phyloP scores from a whole-genome alignment of 2,329 filamentous ascomycete species.

The Biscogniauxia sp. region DNA sequence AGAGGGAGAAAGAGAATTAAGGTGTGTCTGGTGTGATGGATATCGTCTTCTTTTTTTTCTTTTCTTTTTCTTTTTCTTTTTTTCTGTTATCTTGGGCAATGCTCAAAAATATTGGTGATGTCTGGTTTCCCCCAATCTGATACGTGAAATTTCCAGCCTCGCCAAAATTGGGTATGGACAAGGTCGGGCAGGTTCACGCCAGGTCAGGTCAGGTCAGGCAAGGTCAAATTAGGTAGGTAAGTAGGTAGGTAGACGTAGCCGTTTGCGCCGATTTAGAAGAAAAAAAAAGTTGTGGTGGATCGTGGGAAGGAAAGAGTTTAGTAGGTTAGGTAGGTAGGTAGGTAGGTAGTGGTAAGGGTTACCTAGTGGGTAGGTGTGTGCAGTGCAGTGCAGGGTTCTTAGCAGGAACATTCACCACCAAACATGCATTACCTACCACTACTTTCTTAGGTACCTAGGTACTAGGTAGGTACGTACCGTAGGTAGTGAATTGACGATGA shows the following conservation, averaged over 20 bases:
- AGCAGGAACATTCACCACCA: background rate
- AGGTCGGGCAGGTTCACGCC: too few species aligned
- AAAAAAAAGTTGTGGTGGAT: background rate
- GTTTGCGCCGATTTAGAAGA: background rate
- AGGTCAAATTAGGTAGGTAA: background rate
- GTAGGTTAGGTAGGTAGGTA: too few species aligned
- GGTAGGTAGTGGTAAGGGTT: background rate
- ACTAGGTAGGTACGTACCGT: too few species aligned
- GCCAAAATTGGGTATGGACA: constrained; percentile 11
- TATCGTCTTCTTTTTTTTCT: background rate
- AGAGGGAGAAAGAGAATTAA: background rate
- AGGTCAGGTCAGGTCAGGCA: background rate
- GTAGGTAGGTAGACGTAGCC: background rate
- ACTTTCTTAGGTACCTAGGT: too few species aligned
- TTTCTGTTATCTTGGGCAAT: constrained; percentile 1
- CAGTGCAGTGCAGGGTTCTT: background rate
- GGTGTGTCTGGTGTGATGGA: background rate
- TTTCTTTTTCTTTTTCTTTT: background rate
- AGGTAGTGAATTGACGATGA: background rate
- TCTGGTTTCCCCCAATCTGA: constrained; percentile 15
- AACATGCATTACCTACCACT: too few species aligned
- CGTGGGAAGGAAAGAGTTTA: background rate
- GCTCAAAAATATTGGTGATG: constrained; percentile 6
- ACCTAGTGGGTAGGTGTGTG: too few species aligned
- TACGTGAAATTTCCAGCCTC: constrained; percentile 23